Conservation (phyloP, 2,329 filamentous ascomycete species). For the Davidsoniella eucalypti region DNA sequence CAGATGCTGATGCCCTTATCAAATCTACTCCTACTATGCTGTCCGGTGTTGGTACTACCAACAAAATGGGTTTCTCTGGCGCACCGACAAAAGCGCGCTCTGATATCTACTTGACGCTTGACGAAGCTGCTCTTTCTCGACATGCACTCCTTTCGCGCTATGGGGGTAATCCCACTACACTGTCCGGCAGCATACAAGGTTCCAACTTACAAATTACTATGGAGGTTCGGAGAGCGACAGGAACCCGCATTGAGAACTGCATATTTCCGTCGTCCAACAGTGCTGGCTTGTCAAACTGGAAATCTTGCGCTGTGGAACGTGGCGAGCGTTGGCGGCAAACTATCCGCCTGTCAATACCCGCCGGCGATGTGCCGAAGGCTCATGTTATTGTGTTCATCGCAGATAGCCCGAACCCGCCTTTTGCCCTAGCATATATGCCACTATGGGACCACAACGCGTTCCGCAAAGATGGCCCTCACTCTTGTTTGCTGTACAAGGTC, state of each 20-base stretch:
- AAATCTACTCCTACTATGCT: conserved; percentile 77
- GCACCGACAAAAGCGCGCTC: conserved; percentile 77
- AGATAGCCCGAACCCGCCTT: conserved; percentile 72
- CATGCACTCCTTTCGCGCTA: conserved; percentile 55
- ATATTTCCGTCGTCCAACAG: conserved; percentile 78
- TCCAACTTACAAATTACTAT: conserved; percentile 74
- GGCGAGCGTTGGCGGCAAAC: conserved; percentile 81
- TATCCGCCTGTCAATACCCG: conserved; percentile 60
- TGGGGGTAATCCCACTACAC: conserved; percentile 57
- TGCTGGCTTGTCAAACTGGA: conserved; percentile 66
- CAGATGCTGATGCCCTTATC: conserved; percentile 66
- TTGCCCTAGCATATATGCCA: conserved; percentile 83
- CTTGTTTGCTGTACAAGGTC: conserved; percentile 70
- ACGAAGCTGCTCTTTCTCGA: conserved; percentile 59
- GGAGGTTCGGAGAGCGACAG: conserved; percentile 65
- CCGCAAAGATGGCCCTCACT: conserved; percentile 67
- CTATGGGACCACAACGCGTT: conserved; percentile 89
- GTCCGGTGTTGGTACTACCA: conserved; percentile 63
- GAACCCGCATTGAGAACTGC: conserved; percentile 72
- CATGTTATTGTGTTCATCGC: conserved; percentile 84
- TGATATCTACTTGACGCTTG: conserved; percentile 85
- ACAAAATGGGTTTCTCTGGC: conserved; percentile 84
- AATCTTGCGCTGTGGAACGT: conserved; percentile 63
- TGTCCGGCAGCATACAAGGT: conserved; percentile 44
- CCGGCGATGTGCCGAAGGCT: conserved; percentile 62